Evolutionary conservation across 2,329 filamentous ascomycete species (phyloP), one percentile per base, ranked within the genome.

Genomic region (Colletotrichum incanum): DNA sequence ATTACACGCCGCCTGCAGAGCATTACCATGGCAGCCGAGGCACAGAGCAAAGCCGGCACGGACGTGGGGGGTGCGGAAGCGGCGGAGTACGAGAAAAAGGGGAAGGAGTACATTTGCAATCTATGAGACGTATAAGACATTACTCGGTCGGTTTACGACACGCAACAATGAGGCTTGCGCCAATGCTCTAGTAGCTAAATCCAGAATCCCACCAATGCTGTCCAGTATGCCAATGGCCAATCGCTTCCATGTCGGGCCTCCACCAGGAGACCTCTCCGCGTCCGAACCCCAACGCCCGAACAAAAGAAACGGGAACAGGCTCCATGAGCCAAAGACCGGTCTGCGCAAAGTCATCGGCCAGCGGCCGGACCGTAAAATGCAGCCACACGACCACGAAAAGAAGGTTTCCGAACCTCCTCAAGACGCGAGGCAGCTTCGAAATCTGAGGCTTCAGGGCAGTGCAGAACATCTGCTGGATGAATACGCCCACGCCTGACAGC

Each of bases 311-410:
- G 0, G 95, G 94, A n/a, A 97, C 82, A 0, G 94, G 94, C 80
- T 98, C 94, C 73, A 91, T 90, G 18, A 97, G 81, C 93, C 93
- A 98, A 0, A 97, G 77, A 0, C 94, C 94, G 0, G 90, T 88
- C 14, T 87, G 86, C 0, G 92, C 88, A 79, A 97, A 91, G 77
- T 98, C 95, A 78, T 97, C 90, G 14, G 91, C 85, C n/a, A 98
- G 86, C 45, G 91, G 80, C 50, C 85, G 85, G 0, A 88, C 88
- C 0, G 93, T 96, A 20, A 85, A 79, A 66, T 91, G 89, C 72
- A 97, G 83, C 94, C 94, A 98, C 0, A 79, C 76, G 6, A 91
- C 74, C 1, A 91, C 87, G 75, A 92, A 93, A 0, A 86, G 28
- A 0, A 93, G 80, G 75, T 96, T 97, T 0, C 84, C 87, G 0